Base-by-base conservation (phyloP, 2,329 filamentous ascomycete genomes). In the Epichloe gansuensis region DNA sequence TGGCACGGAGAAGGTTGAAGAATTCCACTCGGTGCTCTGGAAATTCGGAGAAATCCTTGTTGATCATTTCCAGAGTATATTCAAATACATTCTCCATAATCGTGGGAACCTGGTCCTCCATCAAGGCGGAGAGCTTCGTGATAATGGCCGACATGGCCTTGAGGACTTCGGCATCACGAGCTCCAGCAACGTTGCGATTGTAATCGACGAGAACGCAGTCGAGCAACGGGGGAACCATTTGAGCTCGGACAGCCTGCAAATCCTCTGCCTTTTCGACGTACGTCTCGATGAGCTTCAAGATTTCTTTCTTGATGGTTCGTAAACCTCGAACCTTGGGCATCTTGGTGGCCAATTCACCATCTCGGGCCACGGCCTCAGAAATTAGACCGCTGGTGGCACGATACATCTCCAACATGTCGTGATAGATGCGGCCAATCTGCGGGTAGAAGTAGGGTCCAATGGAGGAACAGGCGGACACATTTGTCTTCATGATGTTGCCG, bases 401-500 rank as follows among this genome's bases (percentile, higher is more conserved):
- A 69, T 97, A 98, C 94, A 98, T 98, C 63, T 93, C 91, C 53
- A 98, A 75, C 91, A 98, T 97, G 66, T 98, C 93, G 59, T 94
- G 83, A 68, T 97, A 98, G 60, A 98, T 97, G 53, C 89, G 85
- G 41, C 91, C 93, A 60, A 98, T 95, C 66, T 98, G 93, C 12
- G 93, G 91, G 64, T 95, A 96, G 69, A 98, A 98, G 71, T 97
- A 98, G 50, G 88, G 83, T 36, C 94, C 93, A 53, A 98, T 93
- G 0, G 93, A 97, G 38, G 87, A 88, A 68, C 93, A 98, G 38
- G 93, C 93, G n/a, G 94, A 91, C 4, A 98, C 93, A 62, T 98
- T 98, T 1, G 93, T 98, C 79, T 98, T 98, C 93, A 98, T 98
- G 66, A 98, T 96, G 71, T 98, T 98, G 59, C 93, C 93, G 56